These are phyloP conservation scores for Malus sylvestris DNA, from an alignment of 306 rosid genomes.

Conservation along the genomic window DNA sequence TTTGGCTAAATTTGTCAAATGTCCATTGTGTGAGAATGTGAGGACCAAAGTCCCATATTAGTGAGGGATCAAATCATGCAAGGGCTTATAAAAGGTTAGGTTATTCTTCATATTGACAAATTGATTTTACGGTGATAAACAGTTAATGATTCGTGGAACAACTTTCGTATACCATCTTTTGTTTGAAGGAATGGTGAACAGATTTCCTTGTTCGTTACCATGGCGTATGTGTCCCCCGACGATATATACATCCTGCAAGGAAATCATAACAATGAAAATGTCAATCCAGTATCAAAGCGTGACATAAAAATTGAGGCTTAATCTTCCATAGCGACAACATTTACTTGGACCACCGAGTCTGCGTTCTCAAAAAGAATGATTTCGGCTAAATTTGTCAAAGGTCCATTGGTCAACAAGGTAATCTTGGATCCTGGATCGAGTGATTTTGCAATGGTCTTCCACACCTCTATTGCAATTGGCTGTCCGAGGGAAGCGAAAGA, in stretches of 20 bases:
- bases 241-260: conserved; percentile 44
- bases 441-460: conserved; percentile 35
- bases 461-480: conserved; percentile 45
- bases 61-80: too few relatives aligned
- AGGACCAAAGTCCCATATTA: too few relatives aligned
- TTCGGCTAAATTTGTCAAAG: conserved; percentile 57
- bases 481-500: conserved; percentile 33
- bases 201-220: conserved; percentile 34
- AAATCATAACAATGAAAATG: not conserved
- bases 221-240: conserved; percentile 46
- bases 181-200: conserved; percentile 52
- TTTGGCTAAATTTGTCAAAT: conserved; percentile 56
- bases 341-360: conserved; percentile 38
- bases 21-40: conserved; percentile 21
- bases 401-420: conserved; percentile 52
- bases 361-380: conserved; percentile 28
- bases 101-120: too few relatives aligned
- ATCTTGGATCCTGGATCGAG: conserved; percentile 38
- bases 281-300: not conserved
- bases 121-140: too few relatives aligned
- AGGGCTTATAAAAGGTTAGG: too few relatives aligned
- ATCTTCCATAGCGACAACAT: not conserved
- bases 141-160: too few relatives aligned
- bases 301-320: not conserved
- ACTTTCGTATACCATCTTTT: not conserved